A percentile compares a stretch with the other conserved stretches of the same genome.
Conservation (phyloP, 2,329 filamentous ascomycete species). For the Neopestalotiopsis sp. region DNA sequence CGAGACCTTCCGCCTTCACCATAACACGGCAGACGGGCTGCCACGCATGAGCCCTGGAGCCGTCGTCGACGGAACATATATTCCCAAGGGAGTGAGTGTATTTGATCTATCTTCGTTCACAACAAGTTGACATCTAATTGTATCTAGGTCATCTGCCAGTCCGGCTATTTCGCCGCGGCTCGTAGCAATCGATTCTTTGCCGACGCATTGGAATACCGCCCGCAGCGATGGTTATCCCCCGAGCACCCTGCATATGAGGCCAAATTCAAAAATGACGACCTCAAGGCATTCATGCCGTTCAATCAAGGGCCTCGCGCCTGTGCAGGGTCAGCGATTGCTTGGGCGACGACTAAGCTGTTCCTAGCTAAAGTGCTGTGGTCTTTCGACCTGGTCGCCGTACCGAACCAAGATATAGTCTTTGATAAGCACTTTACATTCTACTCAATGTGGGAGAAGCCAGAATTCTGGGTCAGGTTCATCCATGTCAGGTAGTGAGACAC, state of each 20-base stretch:
- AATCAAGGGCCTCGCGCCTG: conserved; percentile 20
- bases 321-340: conserved; percentile 15
- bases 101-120: neutral
- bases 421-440: conserved; percentile 20
- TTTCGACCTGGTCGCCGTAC: conserved; percentile 14
- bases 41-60: conserved; percentile 27
- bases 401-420: conserved; percentile 10
- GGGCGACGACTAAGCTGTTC: conserved; percentile 13
- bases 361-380: conserved; percentile 17
- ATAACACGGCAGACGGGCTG: conserved; percentile 29
- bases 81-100: conserved; percentile 27
- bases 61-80: conserved; percentile 26
- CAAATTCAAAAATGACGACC: conserved; percentile 13
- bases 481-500: neutral
- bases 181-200: conserved; percentile 16
- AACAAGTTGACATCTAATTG: neutral
- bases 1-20: conserved; percentile 39
- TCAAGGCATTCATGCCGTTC: conserved; percentile 19
- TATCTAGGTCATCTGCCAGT: neutral
- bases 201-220: conserved; percentile 18
- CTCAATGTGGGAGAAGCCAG: conserved; percentile 16
- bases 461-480: conserved; percentile 16
- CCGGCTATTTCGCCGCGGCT: conserved; percentile 8
- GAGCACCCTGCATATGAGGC: conserved; percentile 18
- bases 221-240: conserved; percentile 19